Base-by-base conservation (phyloP, 2,329 filamentous ascomycete genomes). In the Colletotrichum sojae region DNA sequence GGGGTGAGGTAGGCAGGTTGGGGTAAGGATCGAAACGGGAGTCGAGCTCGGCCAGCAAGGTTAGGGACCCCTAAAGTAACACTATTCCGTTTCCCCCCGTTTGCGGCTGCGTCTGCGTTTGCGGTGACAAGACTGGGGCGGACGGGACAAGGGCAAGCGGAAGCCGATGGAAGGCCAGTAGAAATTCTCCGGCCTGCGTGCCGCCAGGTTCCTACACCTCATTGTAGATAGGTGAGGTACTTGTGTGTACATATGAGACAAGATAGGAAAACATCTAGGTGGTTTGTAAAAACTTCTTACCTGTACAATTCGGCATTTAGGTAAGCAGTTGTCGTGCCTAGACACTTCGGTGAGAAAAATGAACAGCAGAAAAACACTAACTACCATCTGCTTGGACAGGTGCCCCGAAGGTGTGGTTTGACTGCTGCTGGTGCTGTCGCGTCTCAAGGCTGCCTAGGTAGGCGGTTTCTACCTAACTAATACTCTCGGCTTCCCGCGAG, bases 31-130 rank as follows among this genome's bases (percentile, higher is more conserved):
- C 46, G 51, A 18, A 46, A 60, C 56, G 12, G 45, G 12, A 51
- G 12, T 20, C 22, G 53, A 67, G 64, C 64, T 67, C 59, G 58
- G 58, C 59, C 58, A 51, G 27, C 55, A 20, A 45, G 52, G 64
- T 15, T 61, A 18, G 49, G 43, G 56, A 66, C 63, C 27, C 63
- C 63, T 61, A 39, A 18, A 36, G 15, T 15, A 39, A 53, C 51
- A 6, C 22, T 12, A 27, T 49, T 22, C 36, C 59, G 49, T 53
- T 36, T 5, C 22, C 61, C 61, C 53, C 65, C 48, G 54, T 65
- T 68, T 59, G 65, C 65, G 53, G 60, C 20, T 36, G 31, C 31
- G 31, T 36, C 31, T 36, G 31, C 31, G 31, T 36, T 36, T 36
- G 25, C 16, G 22, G 10, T 31, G n/a, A 27, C 51, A 48, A 31